Percentiles rank a stretch among this genome's conserved stretches.
These are phyloP conservation scores for Neurospora terricola DNA, from an alignment of 495 filamentous ascomycete genomes.

Conservation along the genomic window DNA sequence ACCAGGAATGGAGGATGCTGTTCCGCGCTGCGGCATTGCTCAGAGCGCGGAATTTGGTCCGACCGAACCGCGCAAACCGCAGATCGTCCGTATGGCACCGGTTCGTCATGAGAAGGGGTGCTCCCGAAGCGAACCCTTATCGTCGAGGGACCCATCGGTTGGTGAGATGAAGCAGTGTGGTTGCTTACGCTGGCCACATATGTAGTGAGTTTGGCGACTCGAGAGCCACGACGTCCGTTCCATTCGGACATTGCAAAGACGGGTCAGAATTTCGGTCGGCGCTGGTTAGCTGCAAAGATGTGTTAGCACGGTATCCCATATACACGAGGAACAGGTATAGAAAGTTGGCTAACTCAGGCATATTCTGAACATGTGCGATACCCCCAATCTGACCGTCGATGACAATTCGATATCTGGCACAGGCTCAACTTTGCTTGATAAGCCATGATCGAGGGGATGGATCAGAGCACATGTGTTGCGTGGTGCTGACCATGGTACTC, in stretches of 20 bases:
- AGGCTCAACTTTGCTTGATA: not conserved
- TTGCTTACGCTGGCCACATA: not conserved
- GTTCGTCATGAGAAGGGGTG: not conserved
- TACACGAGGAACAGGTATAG: not conserved
- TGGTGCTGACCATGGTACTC: not conserved
- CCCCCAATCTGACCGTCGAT: not conserved
- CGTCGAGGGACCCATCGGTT: not conserved
- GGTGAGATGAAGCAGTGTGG: not conserved
- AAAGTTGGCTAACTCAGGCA: not conserved
- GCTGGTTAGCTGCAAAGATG: not conserved
- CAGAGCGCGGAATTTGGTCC: not conserved
- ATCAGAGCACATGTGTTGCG: not conserved
- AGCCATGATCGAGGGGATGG: not conserved
- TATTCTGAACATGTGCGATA: not conserved
- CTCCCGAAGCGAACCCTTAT: not conserved
- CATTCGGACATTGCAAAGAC: not conserved
- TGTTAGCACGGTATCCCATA: not conserved
- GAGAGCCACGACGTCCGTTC: not conserved
- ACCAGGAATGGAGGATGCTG: not conserved
- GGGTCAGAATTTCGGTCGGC: not conserved
- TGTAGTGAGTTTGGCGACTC: not conserved
- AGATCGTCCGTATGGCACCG: not conserved
- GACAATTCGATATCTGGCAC: not conserved
- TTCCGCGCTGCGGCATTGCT: not conserved
- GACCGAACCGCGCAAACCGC: not conserved